These are phyloP conservation scores for Peronospora tabacina DNA, from an alignment of 352 stramenopile genomes.

Conservation along the genomic window DNA sequence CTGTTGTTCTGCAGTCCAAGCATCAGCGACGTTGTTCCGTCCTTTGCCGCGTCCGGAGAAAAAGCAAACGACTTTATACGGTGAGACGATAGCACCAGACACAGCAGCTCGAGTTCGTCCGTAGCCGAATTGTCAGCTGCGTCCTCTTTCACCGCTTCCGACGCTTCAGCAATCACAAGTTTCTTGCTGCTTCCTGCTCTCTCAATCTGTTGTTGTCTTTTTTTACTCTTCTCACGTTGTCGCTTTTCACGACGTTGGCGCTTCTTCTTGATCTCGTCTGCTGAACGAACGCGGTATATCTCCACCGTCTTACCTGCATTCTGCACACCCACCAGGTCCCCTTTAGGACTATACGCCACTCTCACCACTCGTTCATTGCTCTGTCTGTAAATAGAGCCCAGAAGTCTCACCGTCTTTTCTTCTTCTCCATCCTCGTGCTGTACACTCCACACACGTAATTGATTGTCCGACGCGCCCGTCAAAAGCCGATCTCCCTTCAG, in stretches of 20 bases:
- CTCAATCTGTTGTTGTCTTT: constrained; percentile 44
- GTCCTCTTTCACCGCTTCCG: constrained; percentile 39
- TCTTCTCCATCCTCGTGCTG: constrained; percentile 29
- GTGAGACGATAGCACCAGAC: constrained; percentile 76
- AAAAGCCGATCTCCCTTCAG: constrained; percentile 51
- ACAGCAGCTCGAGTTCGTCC: constrained; percentile 82
- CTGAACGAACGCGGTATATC: constrained; percentile 81
- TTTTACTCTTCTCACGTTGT: constrained; percentile 81
- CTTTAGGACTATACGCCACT: constrained; percentile 50
- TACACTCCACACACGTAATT: constrained; percentile 69
- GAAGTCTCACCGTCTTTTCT: constrained; percentile 40
- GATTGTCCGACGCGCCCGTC: constrained; percentile 77
- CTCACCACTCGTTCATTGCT: constrained; percentile 64
- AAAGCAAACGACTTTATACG: constrained; percentile 87
- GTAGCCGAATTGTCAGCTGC: constrained; percentile 56
- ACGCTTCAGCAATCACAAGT: constrained; percentile 25
- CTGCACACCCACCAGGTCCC: constrained; percentile 68
- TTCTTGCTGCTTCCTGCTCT: constrained; percentile 24
- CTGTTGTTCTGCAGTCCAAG: constrained; percentile 88
- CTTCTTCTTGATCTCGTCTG: constrained; percentile 89
- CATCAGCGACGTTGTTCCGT: constrained; percentile 76
- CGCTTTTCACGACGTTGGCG: constrained; percentile 85
- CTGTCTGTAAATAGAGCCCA: constrained; percentile 68
- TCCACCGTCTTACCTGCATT: constrained; percentile 87
- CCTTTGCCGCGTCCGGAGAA: constrained; percentile 71